These are phyloP conservation scores for Rhodotorula sp. DNA, from an alignment of 1,284 basidiomycete species.

Conservation along the genomic window DNA sequence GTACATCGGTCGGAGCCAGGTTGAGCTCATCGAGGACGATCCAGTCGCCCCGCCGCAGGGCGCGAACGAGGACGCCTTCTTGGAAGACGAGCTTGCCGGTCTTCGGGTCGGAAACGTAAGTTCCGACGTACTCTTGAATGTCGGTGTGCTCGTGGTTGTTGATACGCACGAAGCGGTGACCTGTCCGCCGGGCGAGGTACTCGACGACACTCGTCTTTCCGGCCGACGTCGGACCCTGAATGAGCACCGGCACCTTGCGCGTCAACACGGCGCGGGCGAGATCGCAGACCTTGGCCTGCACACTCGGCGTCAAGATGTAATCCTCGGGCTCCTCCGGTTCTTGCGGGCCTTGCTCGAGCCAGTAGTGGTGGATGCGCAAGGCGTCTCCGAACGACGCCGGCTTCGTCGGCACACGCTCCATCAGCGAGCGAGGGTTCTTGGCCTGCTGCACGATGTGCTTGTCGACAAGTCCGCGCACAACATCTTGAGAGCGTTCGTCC, in stretches of 20 bases:
- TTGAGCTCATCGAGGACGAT: constrained; percentile 98
- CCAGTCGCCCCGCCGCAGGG: constrained; percentile 91
- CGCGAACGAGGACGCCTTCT: constrained; percentile 90
- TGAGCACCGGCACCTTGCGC: constrained; percentile 87
- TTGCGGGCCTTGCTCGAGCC: constrained; percentile 63
- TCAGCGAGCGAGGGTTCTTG: constrained; percentile 72
- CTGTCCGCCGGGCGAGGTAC: constrained; percentile 88
- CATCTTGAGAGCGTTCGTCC: constrained; percentile 56
- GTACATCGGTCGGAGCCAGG: constrained; percentile 93
- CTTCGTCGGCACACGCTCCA: constrained; percentile 55
- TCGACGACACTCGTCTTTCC: constrained; percentile 98
- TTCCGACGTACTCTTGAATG: constrained; percentile 94
- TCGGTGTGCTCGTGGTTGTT: constrained; percentile 99
- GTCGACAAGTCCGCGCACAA: constrained; percentile 69
- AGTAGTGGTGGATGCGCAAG: constrained; percentile 82
- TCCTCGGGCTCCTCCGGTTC: constrained; percentile 62
- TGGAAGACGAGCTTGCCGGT: constrained; percentile 92
- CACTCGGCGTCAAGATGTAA: constrained; percentile 94
- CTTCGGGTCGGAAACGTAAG: constrained; percentile 87
- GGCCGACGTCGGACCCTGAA: constrained; percentile 96
- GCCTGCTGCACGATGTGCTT: constrained; percentile 78
- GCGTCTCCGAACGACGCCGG: constrained; percentile 58
- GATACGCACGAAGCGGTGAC: constrained; percentile 94
- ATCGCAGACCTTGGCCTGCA: constrained; percentile 90
- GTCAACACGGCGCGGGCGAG: constrained; percentile 87